phyloP scores from a whole-genome alignment of 1,284 basidiomycete species.

The Cryptococcus sp. region DNA sequence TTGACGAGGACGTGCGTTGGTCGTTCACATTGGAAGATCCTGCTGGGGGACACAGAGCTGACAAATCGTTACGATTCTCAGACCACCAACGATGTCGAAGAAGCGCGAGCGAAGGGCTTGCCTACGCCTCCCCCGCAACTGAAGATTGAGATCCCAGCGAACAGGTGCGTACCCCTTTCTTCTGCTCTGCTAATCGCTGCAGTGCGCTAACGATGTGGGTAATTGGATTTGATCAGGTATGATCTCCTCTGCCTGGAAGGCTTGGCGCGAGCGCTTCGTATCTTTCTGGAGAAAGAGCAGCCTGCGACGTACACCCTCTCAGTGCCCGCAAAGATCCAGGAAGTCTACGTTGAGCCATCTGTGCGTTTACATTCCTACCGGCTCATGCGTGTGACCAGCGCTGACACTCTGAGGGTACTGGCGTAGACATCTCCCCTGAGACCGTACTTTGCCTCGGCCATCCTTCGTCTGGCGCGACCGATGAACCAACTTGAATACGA shows the following conservation, averaged over 20 bases:
- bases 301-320: slow-evolving; percentile 73
- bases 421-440: slow-evolving; percentile 75
- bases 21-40: not conserved
- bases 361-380: slow-evolving; percentile 62
- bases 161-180: slow-evolving; percentile 61
- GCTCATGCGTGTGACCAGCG: not conserved
- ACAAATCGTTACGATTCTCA: slow-evolving; percentile 41
- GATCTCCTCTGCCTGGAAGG: slow-evolving; percentile 98
- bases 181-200: not conserved
- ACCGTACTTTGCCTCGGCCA: slow-evolving; percentile 86
- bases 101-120: slow-evolving; percentile 74
- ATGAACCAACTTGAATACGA: slow-evolving; percentile 90
- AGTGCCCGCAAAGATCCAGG: slow-evolving; percentile 68
- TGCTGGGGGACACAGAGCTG: not conserved
- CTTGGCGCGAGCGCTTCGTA: slow-evolving; percentile 80
- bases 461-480: slow-evolving; percentile 79
- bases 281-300: slow-evolving; percentile 75
- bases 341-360: slow-evolving; percentile 68
- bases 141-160: slow-evolving; percentile 98
- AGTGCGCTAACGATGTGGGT: slow-evolving; percentile 10
- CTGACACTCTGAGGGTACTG: not conserved
- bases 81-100: slow-evolving; percentile 88
- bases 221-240: slow-evolving; percentile 65
- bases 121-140: slow-evolving; percentile 85
- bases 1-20: slow-evolving; percentile 87